Conservation (phyloP, 2,329 filamentous ascomycete genomes). For the Davidsoniella eucalypti region DNA sequence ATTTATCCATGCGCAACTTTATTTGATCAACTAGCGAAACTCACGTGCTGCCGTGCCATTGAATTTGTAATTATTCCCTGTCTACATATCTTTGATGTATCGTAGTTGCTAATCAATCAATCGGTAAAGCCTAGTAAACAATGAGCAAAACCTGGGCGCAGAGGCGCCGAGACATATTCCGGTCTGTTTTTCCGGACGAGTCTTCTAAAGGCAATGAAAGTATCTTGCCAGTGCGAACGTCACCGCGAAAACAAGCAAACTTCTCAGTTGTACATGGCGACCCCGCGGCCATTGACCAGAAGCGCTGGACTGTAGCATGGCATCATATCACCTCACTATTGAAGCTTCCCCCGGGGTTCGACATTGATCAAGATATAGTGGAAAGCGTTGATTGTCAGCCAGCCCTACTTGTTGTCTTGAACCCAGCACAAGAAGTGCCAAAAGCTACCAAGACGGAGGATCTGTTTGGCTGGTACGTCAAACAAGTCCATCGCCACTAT, state of each 20-base stretch:
- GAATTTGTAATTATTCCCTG: too few species aligned
- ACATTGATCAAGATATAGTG: constrained; percentile 35
- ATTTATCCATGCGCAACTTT: too few species aligned
- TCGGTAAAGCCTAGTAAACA: not conserved
- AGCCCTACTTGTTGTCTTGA: constrained; percentile 36
- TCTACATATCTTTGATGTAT: too few species aligned
- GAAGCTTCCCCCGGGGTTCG: constrained; percentile 37
- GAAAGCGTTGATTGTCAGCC: constrained; percentile 32
- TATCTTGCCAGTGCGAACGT: constrained; percentile 8
- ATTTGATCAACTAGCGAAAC: too few species aligned
- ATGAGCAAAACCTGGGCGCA: constrained; percentile 14
- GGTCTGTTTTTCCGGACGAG: constrained; percentile 39
- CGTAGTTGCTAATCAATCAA: too few species aligned
- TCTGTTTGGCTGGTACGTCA: constrained; percentile 42
- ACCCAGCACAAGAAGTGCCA: constrained; percentile 30
- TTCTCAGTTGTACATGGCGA: constrained; percentile 2
- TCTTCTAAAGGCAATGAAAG: constrained; percentile 19
- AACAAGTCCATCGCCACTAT: constrained; percentile 45
- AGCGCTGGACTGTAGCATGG: constrained; percentile 45
- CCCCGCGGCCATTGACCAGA: constrained; percentile 28
- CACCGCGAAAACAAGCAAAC: constrained; percentile 7
- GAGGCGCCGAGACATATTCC: constrained; percentile 34
- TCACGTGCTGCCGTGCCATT: too few species aligned
- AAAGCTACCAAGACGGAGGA: constrained; percentile 36
- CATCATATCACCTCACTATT: constrained; percentile 42